Base-by-base conservation (phyloP, 495 filamentous ascomycete species). In the Ascodesmis nigricans region DNA sequence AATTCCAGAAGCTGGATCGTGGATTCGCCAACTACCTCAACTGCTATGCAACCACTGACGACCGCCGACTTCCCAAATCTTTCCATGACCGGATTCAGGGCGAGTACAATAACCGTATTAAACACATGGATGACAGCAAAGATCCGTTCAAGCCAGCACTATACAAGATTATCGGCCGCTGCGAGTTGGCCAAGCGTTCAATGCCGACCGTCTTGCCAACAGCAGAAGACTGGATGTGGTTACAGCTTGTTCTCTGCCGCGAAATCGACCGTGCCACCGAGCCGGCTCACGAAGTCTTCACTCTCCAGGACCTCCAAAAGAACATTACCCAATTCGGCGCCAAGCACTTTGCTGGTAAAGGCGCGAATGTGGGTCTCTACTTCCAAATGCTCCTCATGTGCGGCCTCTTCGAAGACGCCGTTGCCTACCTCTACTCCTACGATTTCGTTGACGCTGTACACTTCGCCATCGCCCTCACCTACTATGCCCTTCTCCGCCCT, bases 131-230 rank as follows among this genome's bases (percentile, higher is more conserved):
- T 7, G 79, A 91, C 35, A 73, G 81, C 39, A 69, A 84, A 42
- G 84, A 99, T 58, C 90, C 87, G 23, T 99, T 87, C 57, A 71
- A 82, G 27, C 81, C 91, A 69, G 83, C 83, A 10, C 92, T 91
- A 53, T 95, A 93, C 64, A 95, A 95, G 56, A 70, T 99, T 36
- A 74, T 95, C 45, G 87, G 87, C 29, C 80, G 87, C 21, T 92
- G 83, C 56, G 87, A 95, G 45, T 65, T 99, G 13, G 63, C 56
- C 39, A 73, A 74, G 32, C 68, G 82, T 42, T 78, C 65, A 36
- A 62, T 93, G 7, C 78, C 90, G n/a, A 66, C 68, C 30, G 63
- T 95, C 11, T 73, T 67, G 35, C 75, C 75, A 36, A 74, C 69
- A 16, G 71, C 91, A 29, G 78, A 91, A 44, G 90, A 95, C 52